A percentile compares a stretch with the other conserved stretches of the same genome.
These are phyloP conservation scores for Tetrapisispora taiwanensis DNA, from an alignment of 805 yeast genomes.

Conservation along the genomic window DNA sequence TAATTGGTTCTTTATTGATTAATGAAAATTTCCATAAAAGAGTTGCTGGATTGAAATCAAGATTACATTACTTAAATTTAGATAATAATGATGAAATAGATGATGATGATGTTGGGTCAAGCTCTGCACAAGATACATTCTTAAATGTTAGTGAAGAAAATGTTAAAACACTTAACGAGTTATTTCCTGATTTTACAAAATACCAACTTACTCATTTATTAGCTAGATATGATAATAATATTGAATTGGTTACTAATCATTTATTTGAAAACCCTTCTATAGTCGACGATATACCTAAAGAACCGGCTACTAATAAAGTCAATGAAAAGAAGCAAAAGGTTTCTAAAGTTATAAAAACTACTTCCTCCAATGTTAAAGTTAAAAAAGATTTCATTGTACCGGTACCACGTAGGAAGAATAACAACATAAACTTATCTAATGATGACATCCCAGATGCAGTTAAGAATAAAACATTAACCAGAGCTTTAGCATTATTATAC, in stretches of 20 bases:
- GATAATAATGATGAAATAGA: neutral
- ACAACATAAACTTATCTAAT: constrained; percentile 4
- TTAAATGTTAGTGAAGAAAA: constrained; percentile 23
- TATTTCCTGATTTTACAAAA: constrained; percentile 55
- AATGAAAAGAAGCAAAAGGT: constrained; percentile 1
- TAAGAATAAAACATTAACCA: constrained; percentile 46
- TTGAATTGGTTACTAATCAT: constrained; percentile 47
- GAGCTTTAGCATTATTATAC: constrained; percentile 54
- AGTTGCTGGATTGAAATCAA: constrained; percentile 43
- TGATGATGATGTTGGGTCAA: neutral
- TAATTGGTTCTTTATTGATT: constrained; percentile 44
- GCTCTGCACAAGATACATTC: neutral
- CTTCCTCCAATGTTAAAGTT: constrained; percentile 16
- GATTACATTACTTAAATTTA: constrained; percentile 37
- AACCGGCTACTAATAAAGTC: neutral
- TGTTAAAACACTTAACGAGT: constrained; percentile 37
- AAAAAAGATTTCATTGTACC: constrained; percentile 3
- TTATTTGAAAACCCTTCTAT: constrained; percentile 54
- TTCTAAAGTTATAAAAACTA: neutral
- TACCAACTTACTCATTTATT: constrained; percentile 42
- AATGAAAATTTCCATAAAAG: constrained; percentile 37
- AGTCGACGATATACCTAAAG: constrained; percentile 26
- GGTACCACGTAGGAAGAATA: constrained; percentile 3
- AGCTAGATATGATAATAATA: constrained; percentile 37
- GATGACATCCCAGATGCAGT: constrained; percentile 35